phyloP scores from a whole-genome alignment of 2,329 filamentous ascomycete species.

The Aureobasidium uvarum region DNA sequence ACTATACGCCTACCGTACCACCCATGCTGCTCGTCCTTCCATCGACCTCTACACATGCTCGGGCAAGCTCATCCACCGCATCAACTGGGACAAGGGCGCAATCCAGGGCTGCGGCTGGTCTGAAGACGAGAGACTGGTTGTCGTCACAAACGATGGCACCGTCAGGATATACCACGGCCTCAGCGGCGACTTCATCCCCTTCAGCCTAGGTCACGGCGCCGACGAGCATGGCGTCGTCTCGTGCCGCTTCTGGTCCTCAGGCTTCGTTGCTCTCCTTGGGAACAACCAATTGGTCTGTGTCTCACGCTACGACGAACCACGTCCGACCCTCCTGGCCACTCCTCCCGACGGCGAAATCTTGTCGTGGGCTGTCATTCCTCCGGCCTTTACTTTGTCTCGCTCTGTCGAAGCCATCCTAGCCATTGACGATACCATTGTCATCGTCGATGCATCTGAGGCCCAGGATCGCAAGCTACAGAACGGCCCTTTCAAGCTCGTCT shows the following conservation, averaged over 20 bases:
- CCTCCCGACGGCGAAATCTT: conserved; percentile 76
- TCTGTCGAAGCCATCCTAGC: conserved; percentile 91
- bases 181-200: conserved; percentile 93
- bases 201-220: conserved; percentile 81
- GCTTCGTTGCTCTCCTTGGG: conserved; percentile 87
- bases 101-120: conserved; percentile 94
- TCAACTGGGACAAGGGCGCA: conserved; percentile 84
- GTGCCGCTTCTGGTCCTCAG: conserved; percentile 88
- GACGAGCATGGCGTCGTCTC: conserved; percentile 83
- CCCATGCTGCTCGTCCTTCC: conserved; percentile 69
- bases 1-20: conserved; percentile 71
- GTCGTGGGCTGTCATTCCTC: conserved; percentile 86
- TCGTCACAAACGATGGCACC: conserved; percentile 84
- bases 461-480: conserved; percentile 90
- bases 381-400: conserved; percentile 81
- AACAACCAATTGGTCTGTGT: conserved; percentile 87
- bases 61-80: conserved; percentile 79
- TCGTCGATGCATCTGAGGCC: conserved; percentile 83
- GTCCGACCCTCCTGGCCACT: conserved; percentile 75
- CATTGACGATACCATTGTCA: conserved; percentile 77
- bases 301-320: conserved; percentile 85
- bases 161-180: conserved; percentile 88
- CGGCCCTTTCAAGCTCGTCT: conserved; percentile 87
- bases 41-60: conserved; percentile 95
- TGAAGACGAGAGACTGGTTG: conserved; percentile 86